Base-by-base conservation (phyloP, 768 basidiomycete species). In the Mycena amicta region DNA sequence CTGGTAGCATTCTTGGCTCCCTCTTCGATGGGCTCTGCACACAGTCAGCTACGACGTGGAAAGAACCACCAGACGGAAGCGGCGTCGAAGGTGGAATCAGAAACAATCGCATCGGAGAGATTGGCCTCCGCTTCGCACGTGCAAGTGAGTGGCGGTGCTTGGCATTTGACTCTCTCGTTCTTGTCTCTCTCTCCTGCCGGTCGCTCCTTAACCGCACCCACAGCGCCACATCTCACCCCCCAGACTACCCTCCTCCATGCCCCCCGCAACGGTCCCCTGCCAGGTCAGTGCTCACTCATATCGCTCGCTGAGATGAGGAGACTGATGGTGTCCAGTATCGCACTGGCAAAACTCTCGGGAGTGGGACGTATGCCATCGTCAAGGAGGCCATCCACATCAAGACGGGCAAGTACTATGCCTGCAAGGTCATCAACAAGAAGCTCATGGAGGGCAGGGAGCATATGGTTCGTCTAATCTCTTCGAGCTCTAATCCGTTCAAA, bases 391-490 rank as follows among this genome's bases (percentile, higher is more conserved):
- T 95, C 25, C 93, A 96, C 69, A 88, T 96, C 77, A 88, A 90
- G 77, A 93, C 94, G 1, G 80, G 80, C 59, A 84, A 97, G 73
- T 96, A 95, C 77, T 98, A 90, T 80, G 97, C 96, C 22, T 98
- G 95, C 84, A 99, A 99, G 75, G 97, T 98, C 68, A 95, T 98
- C 77, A 98, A 96, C 86, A 98, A 98, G 83, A 94, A 95, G 69
- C 85, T 97, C 57, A 97, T 97, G 95, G 92, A 96, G 71, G 96
- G 96, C 4, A 82, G 96, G 62, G 96, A 98, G 76, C 88, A 95
- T 71, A 98, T 99, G 96, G 96, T 95, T 22, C 65, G 86, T 70
- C 41, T 27, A 41, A 51, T 37, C 40, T 54, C 57, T 50, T 31
- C 49, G 26, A 15, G 45, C 46, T 25, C n/a, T n/a, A n/a, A n/a